Base-by-base conservation (phyloP, 2,329 filamentous ascomycete genomes). In the Alternaria gaisen region DNA sequence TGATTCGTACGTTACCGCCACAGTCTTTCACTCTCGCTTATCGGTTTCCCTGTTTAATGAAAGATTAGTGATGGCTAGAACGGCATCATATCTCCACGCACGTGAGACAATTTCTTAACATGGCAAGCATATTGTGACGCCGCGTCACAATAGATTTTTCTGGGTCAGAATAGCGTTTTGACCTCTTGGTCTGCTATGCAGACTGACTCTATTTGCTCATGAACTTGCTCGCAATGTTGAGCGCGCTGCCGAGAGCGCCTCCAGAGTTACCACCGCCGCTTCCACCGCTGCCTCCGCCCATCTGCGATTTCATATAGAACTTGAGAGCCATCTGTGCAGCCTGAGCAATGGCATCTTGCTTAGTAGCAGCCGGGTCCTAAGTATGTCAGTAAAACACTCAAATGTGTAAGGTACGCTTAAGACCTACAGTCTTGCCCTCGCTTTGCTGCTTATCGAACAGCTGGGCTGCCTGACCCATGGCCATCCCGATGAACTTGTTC, bases 271-370 rank as follows among this genome's bases (percentile, higher is more conserved):
- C 70, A 22, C 79, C 75, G 30, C 81, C 76, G 20, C 85, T 85
- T 12, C 72, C 71, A n/a, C 74, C 72, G n/a, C 36, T 68, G 43
- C 53, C 47, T 32, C 80, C 80, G 28, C 82, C 80, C 74, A 79
- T 79, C 76, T 93, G 85, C 70, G 86, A 88, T 86, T 97, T 94
- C 83, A 96, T 82, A 79, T 94, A 97, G 87, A 97, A 91, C 86
- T 97, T 93, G 71, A 97, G 79, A 3, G 93, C 94, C 86, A 92
- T 90, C 84, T 97, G 90, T 2, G 89, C 93, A 3, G 94, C 94
- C 77, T 89, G 84, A 75, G 91, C 88, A 47, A 97, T 83, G 51
- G 88, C 92, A 48, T 88, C 89, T 80, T 97, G 88, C 86, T 97
- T 97, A 80, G 87, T 91, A 5, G 90, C 86, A 26, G 85, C 84